These are phyloP conservation scores for Citrullus amarus DNA, from an alignment of 306 rosid species.

Conservation along the genomic window DNA sequence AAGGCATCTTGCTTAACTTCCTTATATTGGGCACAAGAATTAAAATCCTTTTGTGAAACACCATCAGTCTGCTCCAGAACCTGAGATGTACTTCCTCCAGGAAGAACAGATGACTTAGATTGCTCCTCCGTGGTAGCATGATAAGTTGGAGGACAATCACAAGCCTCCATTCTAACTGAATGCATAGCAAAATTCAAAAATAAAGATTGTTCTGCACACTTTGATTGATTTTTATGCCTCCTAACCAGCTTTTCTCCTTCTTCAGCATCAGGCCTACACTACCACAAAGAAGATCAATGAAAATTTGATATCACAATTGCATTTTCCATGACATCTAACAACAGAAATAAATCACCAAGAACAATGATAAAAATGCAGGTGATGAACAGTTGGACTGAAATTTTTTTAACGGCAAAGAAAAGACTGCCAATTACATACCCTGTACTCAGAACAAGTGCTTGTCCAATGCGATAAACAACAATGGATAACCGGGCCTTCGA, in stretches of 20 bases:
- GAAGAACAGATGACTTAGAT: slow-evolving; percentile 57
- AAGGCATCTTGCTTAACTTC: slow-evolving; percentile 39
- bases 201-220: slow-evolving; percentile 80
- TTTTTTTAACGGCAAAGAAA: background rate
- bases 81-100: slow-evolving; percentile 51
- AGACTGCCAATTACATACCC: slow-evolving; percentile 42
- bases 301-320: background rate
- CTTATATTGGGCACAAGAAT: slow-evolving; percentile 42
- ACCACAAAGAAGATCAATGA: slow-evolving; percentile 12
- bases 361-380: background rate
- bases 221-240: slow-evolving; percentile 65
- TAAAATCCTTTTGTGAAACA: slow-evolving; percentile 39
- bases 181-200: slow-evolving; percentile 97
- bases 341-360: background rate
- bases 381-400: background rate
- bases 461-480: slow-evolving; percentile 84
- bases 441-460: slow-evolving; percentile 74
- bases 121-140: slow-evolving; percentile 42
- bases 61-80: slow-evolving; percentile 36
- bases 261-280: slow-evolving; percentile 73
- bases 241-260: slow-evolving; percentile 91
- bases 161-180: slow-evolving; percentile 95
- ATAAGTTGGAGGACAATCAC: slow-evolving; percentile 92
- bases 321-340: slow-evolving; percentile 6
- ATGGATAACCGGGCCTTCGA: slow-evolving; percentile 84